These are phyloP conservation scores for Pelargonium cotyledonis DNA, from an alignment of 441 rosid genomes.

Conservation along the genomic window DNA sequence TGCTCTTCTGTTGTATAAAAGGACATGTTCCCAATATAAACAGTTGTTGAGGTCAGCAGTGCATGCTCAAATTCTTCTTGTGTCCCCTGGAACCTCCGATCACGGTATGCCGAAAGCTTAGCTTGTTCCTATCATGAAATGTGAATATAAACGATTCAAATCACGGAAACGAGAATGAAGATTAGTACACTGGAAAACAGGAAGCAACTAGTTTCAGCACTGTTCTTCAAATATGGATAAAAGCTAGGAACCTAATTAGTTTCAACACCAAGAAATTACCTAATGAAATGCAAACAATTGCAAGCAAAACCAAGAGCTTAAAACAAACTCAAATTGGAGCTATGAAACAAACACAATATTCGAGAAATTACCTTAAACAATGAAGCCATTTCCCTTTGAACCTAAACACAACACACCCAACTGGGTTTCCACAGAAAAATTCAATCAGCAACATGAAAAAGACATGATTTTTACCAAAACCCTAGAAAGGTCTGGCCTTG, in stretches of 20 bases:
- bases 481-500: not conserved
- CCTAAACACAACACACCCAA: not conserved
- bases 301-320: not conserved
- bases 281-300: too few species aligned
- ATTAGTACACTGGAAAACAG: not conserved
- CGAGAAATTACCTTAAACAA: constrained; percentile 62
- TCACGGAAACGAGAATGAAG: not conserved
- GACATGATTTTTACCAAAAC: not conserved
- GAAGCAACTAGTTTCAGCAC: not conserved
- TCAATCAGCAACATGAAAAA: not conserved
- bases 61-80: constrained; percentile 86
- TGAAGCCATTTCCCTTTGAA: constrained; percentile 47
- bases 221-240: not conserved
- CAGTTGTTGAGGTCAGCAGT: constrained; percentile 52
- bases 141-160: not conserved
- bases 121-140: constrained; percentile 46
- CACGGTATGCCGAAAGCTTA: constrained; percentile 82
- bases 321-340: not conserved
- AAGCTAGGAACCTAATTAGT: not conserved
- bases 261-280: not conserved
- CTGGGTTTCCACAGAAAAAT: not conserved
- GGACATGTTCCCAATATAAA: constrained; percentile 86
- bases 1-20: constrained; percentile 96
- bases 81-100: constrained; percentile 70
- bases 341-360: not conserved